Evolutionary conservation across 2,329 filamentous ascomycete genomes (phyloP), one percentile per base, ranked within the genome.

Genomic region (Pseudocercospora crystallina): DNA sequence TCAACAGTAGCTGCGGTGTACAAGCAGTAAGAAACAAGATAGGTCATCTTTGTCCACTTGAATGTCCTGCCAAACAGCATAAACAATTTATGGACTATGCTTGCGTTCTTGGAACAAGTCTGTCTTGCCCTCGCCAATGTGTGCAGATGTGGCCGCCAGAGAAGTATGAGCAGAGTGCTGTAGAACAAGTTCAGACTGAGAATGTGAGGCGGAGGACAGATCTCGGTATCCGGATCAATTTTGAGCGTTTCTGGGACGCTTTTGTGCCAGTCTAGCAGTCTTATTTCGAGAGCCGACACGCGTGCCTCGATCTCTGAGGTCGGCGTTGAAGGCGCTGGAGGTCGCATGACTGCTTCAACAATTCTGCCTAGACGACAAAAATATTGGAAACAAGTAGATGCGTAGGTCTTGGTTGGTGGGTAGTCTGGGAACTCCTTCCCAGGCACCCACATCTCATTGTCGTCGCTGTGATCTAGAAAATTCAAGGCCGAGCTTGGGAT

Each of bases 1-100:
- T 47, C 13, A 5, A 41, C 31, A 12, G 44, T 47, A 2, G 44
- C 44, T 20, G 44, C 44, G 2, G 44, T 47, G 37, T 47, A 47
- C 10, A 47, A 35, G 15, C 44, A 47, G 31, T 47, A 47, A 37
- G 26, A 32, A 29, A 47, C 44, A 9, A 47, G 36, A n/a, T 47
- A 47, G 9, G 44, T 32, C 44, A 47, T 41, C n/a, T 47, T 47
- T 29, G 11, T 32, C 44, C 44, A 47, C 7, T 40, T 35, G 14
- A 41, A 47, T 8, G 44, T 39, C 11, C 35, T 20, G 17, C 44
- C 44, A 12, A 39, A 47, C 3, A 47, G 15, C 4, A 40, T 13
- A 31, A 47, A 47, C 35, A 47, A 33, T 8, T 47, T 36, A 17
- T 47, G 44, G 9, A 47, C 44, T 38, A 29, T 40, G 26, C 40